Base-by-base conservation (phyloP, 2,329 filamentous ascomycete genomes). In the Fusarium irregulare region DNA sequence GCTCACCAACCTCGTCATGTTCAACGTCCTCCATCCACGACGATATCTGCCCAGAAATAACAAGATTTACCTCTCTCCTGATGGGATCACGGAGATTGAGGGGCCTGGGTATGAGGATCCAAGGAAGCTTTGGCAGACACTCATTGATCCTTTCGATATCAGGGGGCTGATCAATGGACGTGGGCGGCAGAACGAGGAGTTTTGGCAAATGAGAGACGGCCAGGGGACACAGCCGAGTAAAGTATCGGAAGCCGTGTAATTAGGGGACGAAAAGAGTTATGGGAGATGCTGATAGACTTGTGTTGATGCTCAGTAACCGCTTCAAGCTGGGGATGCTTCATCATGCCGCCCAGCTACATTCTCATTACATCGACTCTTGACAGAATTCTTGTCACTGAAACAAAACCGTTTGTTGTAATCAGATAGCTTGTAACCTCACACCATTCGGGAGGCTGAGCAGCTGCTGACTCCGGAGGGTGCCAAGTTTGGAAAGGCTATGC, bases 1-100 rank as follows among this genome's bases (percentile, higher is more conserved):
- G 87, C 70, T 88, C 2, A 42, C 71, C 46, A 89, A 89, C 68
- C 79, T 80, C 12, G 75, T 80, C 32, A 72, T 89, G 69, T 80
- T 86, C 75, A 89, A 88, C 62, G 41, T 80, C 4, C 77, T 83
- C 7, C 84, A 88, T 66, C 86, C 87, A 23, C 80, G 86, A 37
- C 79, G 79, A 30, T 87, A 80, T 70, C 76, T 89, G 20, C 87
- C 87, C 0, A 72, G 78, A 61, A 82, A 79, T 61, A 82, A 82
- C 47, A 84, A 82, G 62, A 80, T 85, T 7, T 88, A 87, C 70
- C 80, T 89, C 4, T 80, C 80, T 1, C 74, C 74, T 53, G 86
- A 89, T 72, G 85, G 85, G 2, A 71, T 78, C 6, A 84, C 83
- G 1, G 85, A 88, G 76, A 75, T 86, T 40, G 76, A 78, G 30